Conservation (phyloP, 2,329 filamentous ascomycete genomes). For the Ceratocystis cubensis region DNA sequence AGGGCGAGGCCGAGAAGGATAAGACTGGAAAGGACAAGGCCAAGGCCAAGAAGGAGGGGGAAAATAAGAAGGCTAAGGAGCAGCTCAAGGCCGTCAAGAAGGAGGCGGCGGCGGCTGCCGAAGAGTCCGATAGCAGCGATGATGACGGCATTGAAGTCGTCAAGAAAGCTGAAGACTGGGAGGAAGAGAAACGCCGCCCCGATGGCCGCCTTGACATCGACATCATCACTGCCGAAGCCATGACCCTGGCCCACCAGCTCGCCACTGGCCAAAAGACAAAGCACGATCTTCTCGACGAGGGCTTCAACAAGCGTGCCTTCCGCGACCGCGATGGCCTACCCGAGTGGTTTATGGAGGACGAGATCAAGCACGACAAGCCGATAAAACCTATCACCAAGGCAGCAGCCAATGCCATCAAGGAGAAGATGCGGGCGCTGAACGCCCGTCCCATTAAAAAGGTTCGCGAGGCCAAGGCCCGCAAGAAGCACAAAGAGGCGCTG, state of each 20-base stretch:
- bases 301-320: slow-evolving; percentile 86
- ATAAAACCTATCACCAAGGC: slow-evolving; percentile 87
- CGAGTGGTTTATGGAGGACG: slow-evolving; percentile 97
- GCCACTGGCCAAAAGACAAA: slow-evolving; percentile 73
- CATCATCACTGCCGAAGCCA: slow-evolving; percentile 98
- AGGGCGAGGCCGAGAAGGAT: slow-evolving; percentile 16
- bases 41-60: slow-evolving; percentile 19
- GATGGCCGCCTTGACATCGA: slow-evolving; percentile 72
- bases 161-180: slow-evolving; percentile 48
- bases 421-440: slow-evolving; percentile 84
- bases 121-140: slow-evolving; percentile 21
- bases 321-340: slow-evolving; percentile 84
- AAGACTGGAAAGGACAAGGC: slow-evolving; percentile 19
- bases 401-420: slow-evolving; percentile 81
- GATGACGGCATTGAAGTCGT: slow-evolving; percentile 50
- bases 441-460: slow-evolving; percentile 98
- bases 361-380: slow-evolving; percentile 66
- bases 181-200: slow-evolving; percentile 49
- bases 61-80: slow-evolving; percentile 1
- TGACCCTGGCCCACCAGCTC: slow-evolving; percentile 89
- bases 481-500: slow-evolving; percentile 92
- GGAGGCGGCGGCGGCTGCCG: slow-evolving; percentile 7
- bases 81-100: not conserved
- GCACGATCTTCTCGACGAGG: slow-evolving; percentile 73
- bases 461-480: slow-evolving; percentile 84